Percentiles rank a stretch among this genome's conserved stretches.
These are phyloP conservation scores for Mortierella antarctica DNA, from an alignment of 192 early-diverging fungal species.

Conservation along the genomic window DNA sequence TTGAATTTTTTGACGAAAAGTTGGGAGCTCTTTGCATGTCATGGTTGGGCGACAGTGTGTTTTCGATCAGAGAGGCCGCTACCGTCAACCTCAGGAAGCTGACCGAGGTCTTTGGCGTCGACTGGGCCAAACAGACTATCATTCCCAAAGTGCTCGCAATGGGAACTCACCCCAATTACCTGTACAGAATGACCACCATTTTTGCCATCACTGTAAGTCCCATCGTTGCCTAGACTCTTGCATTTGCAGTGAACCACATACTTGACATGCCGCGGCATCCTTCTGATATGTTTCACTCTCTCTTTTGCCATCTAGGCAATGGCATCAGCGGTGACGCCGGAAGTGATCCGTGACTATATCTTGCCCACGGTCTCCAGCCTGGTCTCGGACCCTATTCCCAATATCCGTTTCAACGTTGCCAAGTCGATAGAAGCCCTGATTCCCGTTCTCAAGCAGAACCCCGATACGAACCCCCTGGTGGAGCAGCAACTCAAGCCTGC, in stretches of 20 bases:
- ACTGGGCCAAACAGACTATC: conserved; percentile 95
- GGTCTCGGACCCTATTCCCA: conserved; percentile 95
- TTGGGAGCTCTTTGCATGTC: conserved; percentile 95
- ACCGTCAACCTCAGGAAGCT: conserved; percentile 94
- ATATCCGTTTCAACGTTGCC: conserved; percentile 99
- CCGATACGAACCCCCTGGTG: conserved; percentile 70
- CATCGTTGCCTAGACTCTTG: neutral
- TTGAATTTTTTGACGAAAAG: conserved; percentile 98
- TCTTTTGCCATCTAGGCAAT: conserved; percentile 70
- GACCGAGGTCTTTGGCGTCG: conserved; percentile 98
- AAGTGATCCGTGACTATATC: conserved; percentile 90
- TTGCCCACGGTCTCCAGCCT: conserved; percentile 88
- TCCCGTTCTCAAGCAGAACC: conserved; percentile 75
- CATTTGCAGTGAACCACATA: neutral
- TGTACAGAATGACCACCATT: conserved; percentile 98
- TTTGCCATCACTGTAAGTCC: conserved; percentile 91
- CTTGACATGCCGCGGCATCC: neutral
- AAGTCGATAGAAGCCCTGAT: conserved; percentile 92
- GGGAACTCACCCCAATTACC: conserved; percentile 92
- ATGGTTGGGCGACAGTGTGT: conserved; percentile 98
- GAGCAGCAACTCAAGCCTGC: conserved; percentile 81
- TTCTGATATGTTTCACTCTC: conserved; percentile 9
- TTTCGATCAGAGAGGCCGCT: conserved; percentile 97
- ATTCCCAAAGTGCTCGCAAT: conserved; percentile 94
- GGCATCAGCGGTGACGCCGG: conserved; percentile 84